phyloP scores from a whole-genome alignment of 169 alveolate genomes.

The Cryptosporidium baileyi region DNA sequence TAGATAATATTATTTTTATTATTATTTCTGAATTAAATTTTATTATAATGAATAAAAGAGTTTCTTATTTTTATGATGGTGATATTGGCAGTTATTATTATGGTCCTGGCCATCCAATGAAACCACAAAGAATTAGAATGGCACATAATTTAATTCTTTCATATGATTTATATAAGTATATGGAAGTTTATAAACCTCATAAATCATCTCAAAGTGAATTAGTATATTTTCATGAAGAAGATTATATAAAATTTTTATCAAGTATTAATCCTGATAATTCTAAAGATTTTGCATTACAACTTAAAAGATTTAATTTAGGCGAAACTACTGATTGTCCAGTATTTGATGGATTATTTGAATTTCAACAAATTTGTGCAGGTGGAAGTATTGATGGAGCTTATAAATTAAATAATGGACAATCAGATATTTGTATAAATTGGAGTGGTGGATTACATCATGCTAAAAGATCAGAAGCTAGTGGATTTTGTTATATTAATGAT shows the following conservation, averaged over 20 bases:
- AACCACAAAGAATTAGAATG: constrained; percentile 98
- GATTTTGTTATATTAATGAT: constrained; percentile 99
- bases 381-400: constrained; percentile 97
- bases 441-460: constrained; percentile 99
- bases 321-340: constrained; percentile 97
- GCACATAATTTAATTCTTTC: constrained; percentile 95
- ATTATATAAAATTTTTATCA: constrained; percentile 83
- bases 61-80: constrained; percentile 91
- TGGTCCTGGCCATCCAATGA: constrained; percentile 99
- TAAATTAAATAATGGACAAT: constrained; percentile 89
- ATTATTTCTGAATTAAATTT: background rate
- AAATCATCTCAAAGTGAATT: constrained; percentile 95
- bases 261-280: constrained; percentile 81
- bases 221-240: constrained; percentile 93
- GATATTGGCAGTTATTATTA: constrained; percentile 96
- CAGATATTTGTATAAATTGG: constrained; percentile 97
- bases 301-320: constrained; percentile 91
- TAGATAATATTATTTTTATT: background rate
- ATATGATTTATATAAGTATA: constrained; percentile 93
- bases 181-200: constrained; percentile 95
- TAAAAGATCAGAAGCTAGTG: constrained; percentile 96
- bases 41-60: constrained; percentile 78
- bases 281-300: constrained; percentile 84
- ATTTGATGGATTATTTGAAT: constrained; percentile 96
- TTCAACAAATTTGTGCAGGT: constrained; percentile 96